Percentiles rank a stretch among this genome's conserved stretches.
Conservation (phyloP, 164 flowering plant species). For the Liquidambar formosana region DNA sequence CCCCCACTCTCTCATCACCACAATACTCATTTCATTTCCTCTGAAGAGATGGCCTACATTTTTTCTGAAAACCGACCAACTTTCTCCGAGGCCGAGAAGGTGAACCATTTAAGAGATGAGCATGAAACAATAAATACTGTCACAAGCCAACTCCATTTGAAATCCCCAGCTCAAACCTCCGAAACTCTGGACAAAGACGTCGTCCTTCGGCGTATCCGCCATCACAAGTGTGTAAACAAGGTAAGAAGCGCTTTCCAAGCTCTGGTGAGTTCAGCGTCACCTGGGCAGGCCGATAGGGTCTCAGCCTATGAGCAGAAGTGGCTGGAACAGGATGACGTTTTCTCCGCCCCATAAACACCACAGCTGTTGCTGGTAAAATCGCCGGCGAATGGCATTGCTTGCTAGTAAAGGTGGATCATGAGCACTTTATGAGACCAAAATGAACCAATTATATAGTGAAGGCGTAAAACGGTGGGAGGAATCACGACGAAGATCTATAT, state of each 20-base stretch:
- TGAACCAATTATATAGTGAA: background rate
- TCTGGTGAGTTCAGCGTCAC: conserved; percentile 5
- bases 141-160: conserved; percentile 47
- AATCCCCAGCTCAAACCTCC: conserved; percentile 20
- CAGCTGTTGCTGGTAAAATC: no score
- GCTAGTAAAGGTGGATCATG: background rate
- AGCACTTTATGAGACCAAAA: background rate
- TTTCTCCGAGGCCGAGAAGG: conserved; percentile 20
- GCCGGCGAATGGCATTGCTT: background rate
- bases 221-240: conserved; percentile 44
- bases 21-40: background rate
- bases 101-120: conserved; percentile 10
- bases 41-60: conserved; percentile 36
- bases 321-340: conserved; percentile 21
- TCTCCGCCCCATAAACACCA: conserved; percentile 20
- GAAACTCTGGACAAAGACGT: conserved; percentile 48
- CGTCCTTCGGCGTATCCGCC: conserved; percentile 64
- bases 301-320: conserved; percentile 10
- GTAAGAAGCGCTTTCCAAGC: conserved; percentile 29
- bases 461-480: no score
- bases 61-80: conserved; percentile 24
- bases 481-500: no score
- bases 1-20: background rate
- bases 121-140: conserved; percentile 8
- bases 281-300: background rate